Evolutionary conservation across 805 yeast genomes (phyloP).

Genomic region (Candida patagonica): DNA sequence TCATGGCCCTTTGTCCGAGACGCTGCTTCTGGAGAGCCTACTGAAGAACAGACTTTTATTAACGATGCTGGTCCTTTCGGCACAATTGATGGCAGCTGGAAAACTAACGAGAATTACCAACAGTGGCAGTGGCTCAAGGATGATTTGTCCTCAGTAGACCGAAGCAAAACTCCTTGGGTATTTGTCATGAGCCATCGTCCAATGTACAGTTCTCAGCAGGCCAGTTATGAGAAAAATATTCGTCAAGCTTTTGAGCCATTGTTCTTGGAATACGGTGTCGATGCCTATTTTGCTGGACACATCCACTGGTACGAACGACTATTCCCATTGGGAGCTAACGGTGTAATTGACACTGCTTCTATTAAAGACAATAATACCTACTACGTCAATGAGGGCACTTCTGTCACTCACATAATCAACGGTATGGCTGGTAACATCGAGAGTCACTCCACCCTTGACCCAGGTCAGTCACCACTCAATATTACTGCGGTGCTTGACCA

Average conservation of each 20-base stretch:
- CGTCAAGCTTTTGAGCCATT: conserved; percentile 20
- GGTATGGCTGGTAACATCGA: conserved; percentile 17
- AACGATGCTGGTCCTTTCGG: conserved; percentile 15
- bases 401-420: conserved; percentile 13
- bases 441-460: conserved; percentile 11
- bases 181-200: conserved; percentile 25
- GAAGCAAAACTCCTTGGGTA: conserved; percentile 24
- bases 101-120: conserved; percentile 12
- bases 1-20: conserved; percentile 16
- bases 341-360: conserved; percentile 22
- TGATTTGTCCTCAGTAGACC: conserved; percentile 23
- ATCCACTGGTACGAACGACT: conserved; percentile 21
- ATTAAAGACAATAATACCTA: conserved; percentile 11
- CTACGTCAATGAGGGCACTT: conserved; percentile 9
- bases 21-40: conserved; percentile 13
- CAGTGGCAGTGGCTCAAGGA: conserved; percentile 25
- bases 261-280: conserved; percentile 18
- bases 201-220: conserved; percentile 22
- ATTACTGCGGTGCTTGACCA: conserved; percentile 13
- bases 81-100: conserved; percentile 12
- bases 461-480: conserved; percentile 4
- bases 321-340: conserved; percentile 15
- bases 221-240: conserved; percentile 11
- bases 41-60: conserved; percentile 15
- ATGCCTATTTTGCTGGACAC: conserved; percentile 21